Conservation (phyloP, 768 basidiomycete genomes). For the Panellus pusillus region DNA sequence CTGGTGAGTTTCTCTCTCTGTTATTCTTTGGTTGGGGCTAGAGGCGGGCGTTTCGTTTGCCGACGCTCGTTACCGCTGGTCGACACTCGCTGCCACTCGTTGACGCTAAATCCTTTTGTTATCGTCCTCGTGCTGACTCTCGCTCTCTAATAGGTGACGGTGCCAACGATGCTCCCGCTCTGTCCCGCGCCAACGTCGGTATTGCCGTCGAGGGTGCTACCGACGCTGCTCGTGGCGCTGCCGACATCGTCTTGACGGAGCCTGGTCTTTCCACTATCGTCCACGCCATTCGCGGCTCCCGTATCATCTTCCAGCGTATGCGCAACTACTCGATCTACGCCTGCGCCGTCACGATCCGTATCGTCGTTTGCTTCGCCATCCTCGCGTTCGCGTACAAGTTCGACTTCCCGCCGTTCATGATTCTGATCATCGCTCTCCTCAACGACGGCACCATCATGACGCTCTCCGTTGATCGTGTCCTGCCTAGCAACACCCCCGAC, state of each 20-base stretch:
- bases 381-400: slow-evolving; percentile 95
- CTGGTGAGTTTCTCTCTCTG: slow-evolving; percentile 46
- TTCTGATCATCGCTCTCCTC: slow-evolving; percentile 93
- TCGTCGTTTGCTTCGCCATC: slow-evolving; percentile 96
- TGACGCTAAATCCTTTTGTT: no score
- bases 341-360: slow-evolving; percentile 96
- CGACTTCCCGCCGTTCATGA: slow-evolving; percentile 99
- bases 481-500: slow-evolving; percentile 91
- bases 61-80: no score
- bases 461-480: slow-evolving; percentile 90
- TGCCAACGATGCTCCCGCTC: slow-evolving; percentile 97
- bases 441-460: slow-evolving; percentile 99
- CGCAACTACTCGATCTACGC: slow-evolving; percentile 98
- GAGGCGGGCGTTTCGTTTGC: no score
- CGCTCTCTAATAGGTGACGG: slow-evolving; percentile 65
- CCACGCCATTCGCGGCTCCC: slow-evolving; percentile 96
- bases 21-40: not conserved
- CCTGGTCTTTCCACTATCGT: slow-evolving; percentile 99
- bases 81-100: no score
- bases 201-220: slow-evolving; percentile 99
- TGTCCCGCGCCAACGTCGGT: slow-evolving; percentile 98
- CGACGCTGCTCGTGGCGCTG: slow-evolving; percentile 97
- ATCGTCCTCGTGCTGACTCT: not conserved
- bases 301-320: slow-evolving; percentile 99
- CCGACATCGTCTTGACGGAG: slow-evolving; percentile 96